A percentile compares a stretch with the other conserved stretches of the same genome.
Evolutionary conservation across 805 yeast species (phyloP).

Genomic region (Candida alai): DNA sequence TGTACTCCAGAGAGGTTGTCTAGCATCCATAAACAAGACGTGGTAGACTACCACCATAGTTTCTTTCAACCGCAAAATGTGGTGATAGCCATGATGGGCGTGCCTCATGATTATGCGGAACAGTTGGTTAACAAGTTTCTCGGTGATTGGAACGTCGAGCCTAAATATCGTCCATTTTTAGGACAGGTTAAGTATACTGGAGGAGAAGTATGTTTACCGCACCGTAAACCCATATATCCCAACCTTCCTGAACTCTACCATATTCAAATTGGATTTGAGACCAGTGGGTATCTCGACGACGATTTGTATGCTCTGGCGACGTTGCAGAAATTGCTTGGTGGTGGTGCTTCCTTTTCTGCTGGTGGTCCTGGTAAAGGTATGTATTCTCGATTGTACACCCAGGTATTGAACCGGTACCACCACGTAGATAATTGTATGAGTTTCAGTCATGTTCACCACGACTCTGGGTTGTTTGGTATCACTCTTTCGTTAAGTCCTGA

Average conservation of each 20-base stretch:
- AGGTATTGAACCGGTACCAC: slow-evolving; percentile 86
- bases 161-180: slow-evolving; percentile 27
- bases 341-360: slow-evolving; percentile 96
- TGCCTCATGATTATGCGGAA: slow-evolving; percentile 65
- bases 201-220: slow-evolving; percentile 37
- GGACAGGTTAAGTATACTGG: slow-evolving; percentile 63
- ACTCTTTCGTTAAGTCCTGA: slow-evolving; percentile 80
- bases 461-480: slow-evolving; percentile 88
- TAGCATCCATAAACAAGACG: slow-evolving; percentile 46
- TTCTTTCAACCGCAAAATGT: slow-evolving; percentile 77
- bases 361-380: slow-evolving; percentile 99
- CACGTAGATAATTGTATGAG: slow-evolving; percentile 85
- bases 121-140: slow-evolving; percentile 58
- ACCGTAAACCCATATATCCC: slow-evolving; percentile 35
- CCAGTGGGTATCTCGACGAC: slow-evolving; percentile 74
- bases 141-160: slow-evolving; percentile 49
- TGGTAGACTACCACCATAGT: slow-evolving; percentile 56
- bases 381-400: slow-evolving; percentile 91
- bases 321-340: slow-evolving; percentile 86
- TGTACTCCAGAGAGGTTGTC: slow-evolving; percentile 72
- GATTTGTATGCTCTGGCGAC: slow-evolving; percentile 90
- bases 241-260: slow-evolving; percentile 78
- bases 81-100: slow-evolving; percentile 86
- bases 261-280: slow-evolving; percentile 84
- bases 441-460: slow-evolving; percentile 86